phyloP scores from a whole-genome alignment of 75 land plant species.

The Isoetes taiwanensis region DNA sequence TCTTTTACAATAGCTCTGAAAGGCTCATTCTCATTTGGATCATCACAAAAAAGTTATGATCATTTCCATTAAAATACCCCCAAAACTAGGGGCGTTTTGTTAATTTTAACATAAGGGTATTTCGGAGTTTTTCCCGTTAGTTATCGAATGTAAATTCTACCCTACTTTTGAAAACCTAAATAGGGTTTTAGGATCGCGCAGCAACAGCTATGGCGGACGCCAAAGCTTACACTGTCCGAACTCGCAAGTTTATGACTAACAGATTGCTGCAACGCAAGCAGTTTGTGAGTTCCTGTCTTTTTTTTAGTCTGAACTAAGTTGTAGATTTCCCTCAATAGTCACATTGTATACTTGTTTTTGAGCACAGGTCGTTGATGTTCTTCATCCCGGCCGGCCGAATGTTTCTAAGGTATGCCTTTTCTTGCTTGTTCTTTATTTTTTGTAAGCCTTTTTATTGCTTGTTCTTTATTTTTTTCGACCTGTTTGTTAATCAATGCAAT shows the following conservation, averaged over 20 bases:
- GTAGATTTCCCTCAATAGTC: background rate
- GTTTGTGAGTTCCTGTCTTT: slow-evolving; percentile 24
- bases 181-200: too few relatives aligned
- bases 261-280: slow-evolving; percentile 64
- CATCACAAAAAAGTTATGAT: too few relatives aligned
- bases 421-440: background rate
- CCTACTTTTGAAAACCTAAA: too few relatives aligned
- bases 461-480: too few relatives aligned
- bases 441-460: background rate
- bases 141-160: too few relatives aligned
- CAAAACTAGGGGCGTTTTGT: too few relatives aligned
- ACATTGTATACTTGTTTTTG: background rate
- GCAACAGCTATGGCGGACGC: slow-evolving; percentile 62
- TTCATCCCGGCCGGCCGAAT: slow-evolving; percentile 68
- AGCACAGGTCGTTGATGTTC: slow-evolving; percentile 51
- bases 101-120: too few relatives aligned
- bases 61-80: too few relatives aligned
- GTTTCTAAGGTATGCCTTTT: slow-evolving; percentile 48
- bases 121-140: too few relatives aligned
- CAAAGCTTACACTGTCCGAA: slow-evolving; percentile 60
- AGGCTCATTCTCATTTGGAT: too few relatives aligned
- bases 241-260: slow-evolving; percentile 81
- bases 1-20: too few relatives aligned
- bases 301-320: background rate
- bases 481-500: too few relatives aligned